Base-by-base conservation (phyloP, 2,329 filamentous ascomycete genomes). In the Lecanoromycetidae sp. region DNA sequence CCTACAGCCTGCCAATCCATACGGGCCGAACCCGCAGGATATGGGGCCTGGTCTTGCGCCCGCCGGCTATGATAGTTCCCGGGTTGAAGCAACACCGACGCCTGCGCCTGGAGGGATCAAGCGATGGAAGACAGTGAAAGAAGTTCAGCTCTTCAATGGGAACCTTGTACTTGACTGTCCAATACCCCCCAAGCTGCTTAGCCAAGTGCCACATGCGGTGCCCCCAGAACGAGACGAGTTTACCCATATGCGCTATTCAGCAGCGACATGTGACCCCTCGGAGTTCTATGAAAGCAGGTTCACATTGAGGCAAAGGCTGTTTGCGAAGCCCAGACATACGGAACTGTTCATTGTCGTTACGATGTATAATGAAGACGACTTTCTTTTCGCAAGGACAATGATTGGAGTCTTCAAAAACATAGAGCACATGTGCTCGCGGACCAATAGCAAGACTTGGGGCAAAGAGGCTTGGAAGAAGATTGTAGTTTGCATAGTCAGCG, bases 391-490 rank as follows among this genome's bases (percentile, higher is more conserved):
- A 20, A 80, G 91, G 34, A 96, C 91, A 4, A 86, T 98, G 86
- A 85, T 82, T 41, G 91, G 91, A 64, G 87, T 98, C 4, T 90
- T 96, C 72, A 96, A 98, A 70, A 98, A 98, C 64, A 86, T 98
- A 56, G 90, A 95, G 64, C 88, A 90, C 71, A 95, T 98, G 85
- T 95, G 91, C 66, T 87, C 84, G 51, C 79, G 90, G 41, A 87
- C 82, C 37, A 87, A 84, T 62, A 94, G 87, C 67, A 94, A 94
- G 68, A 96, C 90, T 0, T 98, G 91, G 91, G 91, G 91, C 55
- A 91, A 93, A 64, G 87, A 94, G 58, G 88, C 90, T 4, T 98
- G 91, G 91, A 96, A 98, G 71, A 98, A 98, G 72, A 96, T 98
- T 58, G 91, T 98, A 8, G 91, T 98, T 9, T 96, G 90, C 63